Evolutionary conservation across 1,284 basidiomycete genomes (phyloP), one percentile per base, ranked within the genome.

Genomic region (Athelia sp.): DNA sequence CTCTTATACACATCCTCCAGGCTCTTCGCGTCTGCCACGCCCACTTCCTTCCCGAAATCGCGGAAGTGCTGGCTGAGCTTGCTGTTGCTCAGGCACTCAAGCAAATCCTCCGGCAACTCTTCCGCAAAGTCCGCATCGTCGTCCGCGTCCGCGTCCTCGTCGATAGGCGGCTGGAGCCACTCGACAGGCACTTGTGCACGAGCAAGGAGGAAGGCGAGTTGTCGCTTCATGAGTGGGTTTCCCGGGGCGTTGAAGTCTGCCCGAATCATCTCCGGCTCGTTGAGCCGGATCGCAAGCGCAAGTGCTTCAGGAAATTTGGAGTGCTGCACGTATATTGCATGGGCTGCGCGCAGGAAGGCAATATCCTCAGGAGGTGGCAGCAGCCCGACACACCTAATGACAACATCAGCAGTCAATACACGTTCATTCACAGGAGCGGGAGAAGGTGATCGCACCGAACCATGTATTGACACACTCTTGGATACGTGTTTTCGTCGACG

Each of bases 1-100:
- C 87, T 85, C 69, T 99, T 99, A 76, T 99, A 99, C 26, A 99
- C 92, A 66, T 99, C 97, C 63, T 99, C 97, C 49, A 98, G 73
- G 46, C 85, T 89, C 73, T 92, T 93, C 4, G 97, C 81, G 43
- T 98, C 96, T 6, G 78, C 73, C 3, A 98, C 95, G 47, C 87
- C 93, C 49, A 99, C 77, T 66, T 98, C 96, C 68, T 95, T 97
- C 34, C 94, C 97, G 61, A 98, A 99, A 23, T 85, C 84, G 48
- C 84, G 83, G 79, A 99, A 98, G 63, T 89, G 84, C 26, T 75
- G 66, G 52, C 89, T 93, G n/a, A 98, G 74, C 50, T 85, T 82
- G 6, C 83, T 79, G 62, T 96, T 96, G 69, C 85, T 89, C 51
- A 98, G 69, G 57, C 90, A 94, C 47, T 90, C 89, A 26, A 88